Percentiles rank a stretch among this genome's conserved stretches.
Conservation (phyloP, 345 rosid species). For the Cardamine occulta region DNA sequence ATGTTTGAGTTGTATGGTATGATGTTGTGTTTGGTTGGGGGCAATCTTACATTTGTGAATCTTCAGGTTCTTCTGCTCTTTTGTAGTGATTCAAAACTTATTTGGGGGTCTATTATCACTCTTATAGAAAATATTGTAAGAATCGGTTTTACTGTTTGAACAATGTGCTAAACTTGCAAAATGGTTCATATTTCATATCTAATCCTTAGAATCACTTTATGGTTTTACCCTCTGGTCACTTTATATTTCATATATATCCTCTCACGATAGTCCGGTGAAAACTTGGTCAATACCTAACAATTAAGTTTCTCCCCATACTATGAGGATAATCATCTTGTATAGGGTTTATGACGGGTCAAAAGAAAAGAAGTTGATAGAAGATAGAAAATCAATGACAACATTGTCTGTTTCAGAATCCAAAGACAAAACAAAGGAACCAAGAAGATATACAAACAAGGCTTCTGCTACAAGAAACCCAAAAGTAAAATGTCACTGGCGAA, state of each 20-base stretch:
- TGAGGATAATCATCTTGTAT: no score
- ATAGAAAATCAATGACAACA: neutral
- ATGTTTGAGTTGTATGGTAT: neutral
- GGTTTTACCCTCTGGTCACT: no score
- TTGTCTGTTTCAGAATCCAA: neutral
- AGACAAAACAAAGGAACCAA: conserved; percentile 7
- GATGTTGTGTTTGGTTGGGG: conserved; percentile 1
- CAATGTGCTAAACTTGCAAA: no score
- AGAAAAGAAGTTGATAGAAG: neutral
- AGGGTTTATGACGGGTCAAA: neutral
- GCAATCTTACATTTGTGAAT: conserved; percentile 2
- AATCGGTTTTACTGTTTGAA: neutral
- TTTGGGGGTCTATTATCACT: neutral
- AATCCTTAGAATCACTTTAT: no score
- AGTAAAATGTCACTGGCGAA: neutral
- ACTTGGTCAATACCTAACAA: no score
- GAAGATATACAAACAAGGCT: conserved; percentile 16
- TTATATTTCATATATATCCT: no score
- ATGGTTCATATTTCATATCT: neutral
- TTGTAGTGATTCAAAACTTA: neutral
- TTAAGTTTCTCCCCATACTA: no score
- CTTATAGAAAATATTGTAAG: neutral
- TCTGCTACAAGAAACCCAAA: conserved; percentile 27
- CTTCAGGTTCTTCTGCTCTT: neutral
- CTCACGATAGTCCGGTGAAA: no score